A percentile compares a stretch with the other conserved stretches of the same genome.
These are phyloP conservation scores for Aspergillus luchuensis DNA, from an alignment of 2,329 filamentous ascomycete species.

Conservation along the genomic window DNA sequence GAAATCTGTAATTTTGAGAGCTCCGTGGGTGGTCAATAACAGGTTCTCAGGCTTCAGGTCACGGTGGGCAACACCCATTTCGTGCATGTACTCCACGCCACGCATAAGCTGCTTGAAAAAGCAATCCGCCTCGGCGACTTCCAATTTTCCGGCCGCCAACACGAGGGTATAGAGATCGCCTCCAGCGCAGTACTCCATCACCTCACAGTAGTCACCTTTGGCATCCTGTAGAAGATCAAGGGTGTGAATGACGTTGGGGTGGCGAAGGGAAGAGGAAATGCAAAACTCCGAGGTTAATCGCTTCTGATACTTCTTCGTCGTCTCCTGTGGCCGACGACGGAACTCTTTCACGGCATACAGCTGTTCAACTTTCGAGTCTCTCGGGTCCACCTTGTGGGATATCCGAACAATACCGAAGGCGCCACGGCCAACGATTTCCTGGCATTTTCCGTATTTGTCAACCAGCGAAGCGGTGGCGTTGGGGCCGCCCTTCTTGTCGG, in stretches of 20 bases:
- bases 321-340: conserved; percentile 88
- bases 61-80: conserved; percentile 97
- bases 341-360: conserved; percentile 98
- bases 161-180: conserved; percentile 95
- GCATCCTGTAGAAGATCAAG: conserved; percentile 92
- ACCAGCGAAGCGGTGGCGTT: conserved; percentile 77
- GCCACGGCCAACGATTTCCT: conserved; percentile 92
- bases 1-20: conserved; percentile 96
- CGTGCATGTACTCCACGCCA: conserved; percentile 97
- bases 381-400: conserved; percentile 90
- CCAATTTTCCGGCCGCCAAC: conserved; percentile 85
- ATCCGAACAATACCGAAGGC: conserved; percentile 97
- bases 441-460: conserved; percentile 97
- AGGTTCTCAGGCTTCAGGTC: conserved; percentile 97
- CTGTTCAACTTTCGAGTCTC: conserved; percentile 75
- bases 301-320: conserved; percentile 96
- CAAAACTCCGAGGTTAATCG: conserved; percentile 96
- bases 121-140: conserved; percentile 87
- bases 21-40: conserved; percentile 86
- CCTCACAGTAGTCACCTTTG: conserved; percentile 97
- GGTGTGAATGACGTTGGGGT: conserved; percentile 97
- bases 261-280: conserved; percentile 93
- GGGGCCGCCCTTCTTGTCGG: conserved; percentile 75
- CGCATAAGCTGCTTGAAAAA: conserved; percentile 99
- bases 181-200: conserved; percentile 98